These are phyloP conservation scores for Xerocomellus intermedius DNA, from an alignment of 768 basidiomycete genomes.

Conservation along the genomic window DNA sequence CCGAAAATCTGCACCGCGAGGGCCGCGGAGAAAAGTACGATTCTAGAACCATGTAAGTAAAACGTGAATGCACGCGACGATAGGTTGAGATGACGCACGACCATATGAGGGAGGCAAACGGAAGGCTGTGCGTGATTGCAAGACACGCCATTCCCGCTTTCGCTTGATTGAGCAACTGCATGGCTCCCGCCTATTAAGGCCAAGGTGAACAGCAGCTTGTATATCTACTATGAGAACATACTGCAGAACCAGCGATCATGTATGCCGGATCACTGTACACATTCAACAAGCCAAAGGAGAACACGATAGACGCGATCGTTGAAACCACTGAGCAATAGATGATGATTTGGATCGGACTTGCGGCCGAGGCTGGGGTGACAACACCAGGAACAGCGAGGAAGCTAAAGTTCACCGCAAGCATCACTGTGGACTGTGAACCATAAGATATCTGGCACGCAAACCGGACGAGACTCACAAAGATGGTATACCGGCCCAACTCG, in stretches of 20 bases:
- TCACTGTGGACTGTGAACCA: constrained; percentile 12
- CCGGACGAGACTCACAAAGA: constrained; percentile 1
- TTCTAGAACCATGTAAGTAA: not conserved
- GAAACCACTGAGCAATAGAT: constrained; percentile 13
- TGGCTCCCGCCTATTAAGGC: not conserved
- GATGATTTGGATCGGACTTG: not conserved
- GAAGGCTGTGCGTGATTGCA: constrained; percentile 17
- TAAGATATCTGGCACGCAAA: not conserved
- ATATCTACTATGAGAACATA: no score
- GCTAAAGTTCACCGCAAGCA: constrained; percentile 17
- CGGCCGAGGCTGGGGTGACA: no score
- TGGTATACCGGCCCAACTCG: constrained; percentile 9
- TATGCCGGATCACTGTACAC: constrained; percentile 9
- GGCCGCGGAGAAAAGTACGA: constrained; percentile 4
- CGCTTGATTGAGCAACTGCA: not conserved
- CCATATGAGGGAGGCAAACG: constrained; percentile 11
- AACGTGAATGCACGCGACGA: not conserved
- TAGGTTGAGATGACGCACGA: constrained; percentile 6
- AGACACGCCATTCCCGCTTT: constrained; percentile 4
- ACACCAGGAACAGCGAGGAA: constrained; percentile 15
- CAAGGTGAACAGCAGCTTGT: not conserved
- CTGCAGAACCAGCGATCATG: constrained; percentile 4
- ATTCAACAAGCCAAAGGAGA: constrained; percentile 9
- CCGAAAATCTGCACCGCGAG: constrained; percentile 10
- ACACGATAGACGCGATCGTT: constrained; percentile 12